phyloP scores from a whole-genome alignment of 1,284 basidiomycete genomes.

The Heterobasidion irregulare region DNA sequence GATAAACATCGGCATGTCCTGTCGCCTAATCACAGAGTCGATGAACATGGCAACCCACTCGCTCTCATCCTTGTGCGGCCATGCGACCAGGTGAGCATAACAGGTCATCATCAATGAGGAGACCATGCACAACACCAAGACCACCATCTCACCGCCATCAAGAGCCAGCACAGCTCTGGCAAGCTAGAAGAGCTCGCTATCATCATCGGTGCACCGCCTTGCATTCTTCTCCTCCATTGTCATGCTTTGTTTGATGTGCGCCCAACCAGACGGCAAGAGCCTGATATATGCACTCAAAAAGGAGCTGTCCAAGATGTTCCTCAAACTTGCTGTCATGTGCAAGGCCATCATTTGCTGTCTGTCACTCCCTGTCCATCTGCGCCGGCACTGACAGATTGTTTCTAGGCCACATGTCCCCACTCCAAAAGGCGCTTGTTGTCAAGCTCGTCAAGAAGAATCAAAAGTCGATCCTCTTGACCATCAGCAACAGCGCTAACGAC shows the following conservation, averaged over 20 bases:
- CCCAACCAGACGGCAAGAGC: slow-evolving; percentile 83
- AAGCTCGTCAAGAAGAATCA: slow-evolving; percentile 98
- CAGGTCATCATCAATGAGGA: slow-evolving; percentile 95
- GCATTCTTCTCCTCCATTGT: not conserved
- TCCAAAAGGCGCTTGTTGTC: slow-evolving; percentile 97
- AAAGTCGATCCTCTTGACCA: slow-evolving; percentile 89
- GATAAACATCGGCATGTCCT: slow-evolving; percentile 98
- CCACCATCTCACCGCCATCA: slow-evolving; percentile 87
- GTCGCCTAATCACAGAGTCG: slow-evolving; percentile 92
- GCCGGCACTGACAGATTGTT: not conserved
- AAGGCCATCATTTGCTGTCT: slow-evolving; percentile 96
- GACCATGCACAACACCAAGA: slow-evolving; percentile 72
- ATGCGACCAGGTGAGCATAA: not conserved
- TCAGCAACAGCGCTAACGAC: slow-evolving; percentile 97
- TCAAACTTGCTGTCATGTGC: slow-evolving; percentile 97
- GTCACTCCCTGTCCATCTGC: slow-evolving; percentile 16
- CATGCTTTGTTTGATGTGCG: not conserved
- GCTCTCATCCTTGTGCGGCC: not conserved
- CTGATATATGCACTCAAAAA: slow-evolving; percentile 91
- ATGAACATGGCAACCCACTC: slow-evolving; percentile 82
- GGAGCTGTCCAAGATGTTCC: slow-evolving; percentile 80
- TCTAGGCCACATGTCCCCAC: slow-evolving; percentile 88
- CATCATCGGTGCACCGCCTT: slow-evolving; percentile 67
- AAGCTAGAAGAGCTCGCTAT: slow-evolving; percentile 94
- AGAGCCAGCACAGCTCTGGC: slow-evolving; percentile 84